phyloP scores from a whole-genome alignment of 1,139 yeast species.

The Hyphopichia burtonii region DNA sequence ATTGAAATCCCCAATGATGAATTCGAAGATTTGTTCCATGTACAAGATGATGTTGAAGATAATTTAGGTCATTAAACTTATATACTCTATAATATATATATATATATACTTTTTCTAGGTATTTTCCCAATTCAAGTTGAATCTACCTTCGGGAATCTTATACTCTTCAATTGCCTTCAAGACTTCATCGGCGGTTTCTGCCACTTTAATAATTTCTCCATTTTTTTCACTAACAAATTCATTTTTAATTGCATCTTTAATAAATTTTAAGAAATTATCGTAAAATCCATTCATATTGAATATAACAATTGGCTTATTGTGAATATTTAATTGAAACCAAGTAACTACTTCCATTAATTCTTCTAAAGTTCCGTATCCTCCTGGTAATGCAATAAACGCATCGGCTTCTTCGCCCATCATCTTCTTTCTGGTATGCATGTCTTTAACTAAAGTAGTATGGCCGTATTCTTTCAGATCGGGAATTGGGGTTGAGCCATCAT shows the following conservation, averaged over 20 bases:
- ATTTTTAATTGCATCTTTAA: conserved; percentile 51
- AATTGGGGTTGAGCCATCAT: conserved; percentile 63
- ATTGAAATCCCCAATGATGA: conserved; percentile 55
- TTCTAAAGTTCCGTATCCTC: conserved; percentile 90
- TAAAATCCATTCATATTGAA: conserved; percentile 80
- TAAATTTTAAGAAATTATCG: conserved; percentile 63
- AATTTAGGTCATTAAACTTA: conserved; percentile 16
- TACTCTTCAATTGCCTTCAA: conserved; percentile 60
- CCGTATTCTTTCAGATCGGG: conserved; percentile 67
- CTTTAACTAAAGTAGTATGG: conserved; percentile 75
- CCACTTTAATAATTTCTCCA: conserved; percentile 68
- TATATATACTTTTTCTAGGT: conserved; percentile 15
- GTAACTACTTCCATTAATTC: conserved; percentile 89
- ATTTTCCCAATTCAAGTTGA: conserved; percentile 67
- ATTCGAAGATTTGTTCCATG: conserved; percentile 50
- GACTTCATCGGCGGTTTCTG: conserved; percentile 65
- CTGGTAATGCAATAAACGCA: conserved; percentile 88
- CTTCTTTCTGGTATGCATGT: conserved; percentile 88
- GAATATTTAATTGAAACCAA: conserved; percentile 85
- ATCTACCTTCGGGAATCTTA: conserved; percentile 70
- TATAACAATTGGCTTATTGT: conserved; percentile 73
- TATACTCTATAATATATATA: not conserved
- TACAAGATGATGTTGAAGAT: conserved; percentile 41
- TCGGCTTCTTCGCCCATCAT: conserved; percentile 86
- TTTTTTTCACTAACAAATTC: conserved; percentile 73